A percentile compares a stretch with the other conserved stretches of the same genome.
phyloP scores from a whole-genome alignment of 176 grass and related monocot species.

The Zizania latifolia region DNA sequence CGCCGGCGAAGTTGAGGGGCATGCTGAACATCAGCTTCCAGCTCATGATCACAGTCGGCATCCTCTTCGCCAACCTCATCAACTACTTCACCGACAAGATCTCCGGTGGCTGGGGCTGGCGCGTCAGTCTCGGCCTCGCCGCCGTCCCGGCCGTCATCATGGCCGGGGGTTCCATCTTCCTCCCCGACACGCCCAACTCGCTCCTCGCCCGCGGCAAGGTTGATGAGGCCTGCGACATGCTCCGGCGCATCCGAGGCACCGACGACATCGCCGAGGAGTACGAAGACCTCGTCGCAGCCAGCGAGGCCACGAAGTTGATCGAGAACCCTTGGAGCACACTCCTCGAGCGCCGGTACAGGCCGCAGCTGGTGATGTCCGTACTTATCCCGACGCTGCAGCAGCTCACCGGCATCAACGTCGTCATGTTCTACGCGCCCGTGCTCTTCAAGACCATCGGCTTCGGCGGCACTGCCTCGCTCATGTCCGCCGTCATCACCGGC shows the following conservation, averaged over 20 bases:
- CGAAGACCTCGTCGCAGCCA: slow-evolving; percentile 31
- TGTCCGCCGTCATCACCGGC: slow-evolving; percentile 46
- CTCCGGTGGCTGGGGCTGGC: slow-evolving; percentile 33
- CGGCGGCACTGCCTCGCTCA: slow-evolving; percentile 37
- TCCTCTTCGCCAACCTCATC: slow-evolving; percentile 34
- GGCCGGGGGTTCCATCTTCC: slow-evolving; percentile 29
- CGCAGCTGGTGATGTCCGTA: slow-evolving; percentile 23
- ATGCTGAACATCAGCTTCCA: slow-evolving; percentile 49
- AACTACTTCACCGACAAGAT: slow-evolving; percentile 40
- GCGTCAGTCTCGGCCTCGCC: slow-evolving; percentile 25
- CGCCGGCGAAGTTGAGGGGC: slow-evolving; percentile 35
- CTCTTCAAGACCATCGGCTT: slow-evolving; percentile 58
- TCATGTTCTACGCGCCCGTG: slow-evolving; percentile 52
- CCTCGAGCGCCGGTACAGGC: slow-evolving; percentile 22
- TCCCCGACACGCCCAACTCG: slow-evolving; percentile 38
- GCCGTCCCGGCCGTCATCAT: slow-evolving; percentile 31
- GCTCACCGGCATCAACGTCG: slow-evolving; percentile 55
- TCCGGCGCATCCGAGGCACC: slow-evolving; percentile 29
- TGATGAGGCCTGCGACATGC: slow-evolving; percentile 26
- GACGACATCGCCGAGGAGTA: slow-evolving; percentile 17
- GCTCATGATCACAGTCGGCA: slow-evolving; percentile 46
- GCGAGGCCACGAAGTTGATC: neutral
- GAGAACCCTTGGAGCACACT: slow-evolving; percentile 29
- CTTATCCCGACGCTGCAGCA: slow-evolving; percentile 44
- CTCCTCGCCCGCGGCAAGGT: slow-evolving; percentile 22